Percentiles rank a stretch among this genome's conserved stretches.
Conservation (phyloP, 2,329 filamentous ascomycete species). For the Verticillium klebahnii region DNA sequence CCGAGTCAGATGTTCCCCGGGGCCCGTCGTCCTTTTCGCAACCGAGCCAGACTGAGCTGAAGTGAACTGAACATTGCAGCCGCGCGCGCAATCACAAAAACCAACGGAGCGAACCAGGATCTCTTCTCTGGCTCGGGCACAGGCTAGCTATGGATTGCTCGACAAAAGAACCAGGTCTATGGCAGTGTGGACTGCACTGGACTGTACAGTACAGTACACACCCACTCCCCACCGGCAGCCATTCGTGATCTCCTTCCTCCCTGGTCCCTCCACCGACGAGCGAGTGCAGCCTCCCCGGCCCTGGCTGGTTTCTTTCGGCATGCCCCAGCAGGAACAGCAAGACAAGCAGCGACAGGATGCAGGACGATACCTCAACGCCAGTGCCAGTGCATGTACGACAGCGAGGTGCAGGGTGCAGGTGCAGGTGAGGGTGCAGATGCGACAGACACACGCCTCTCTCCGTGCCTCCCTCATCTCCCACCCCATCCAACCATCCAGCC, state of each 20-base stretch:
- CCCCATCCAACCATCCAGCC: background rate
- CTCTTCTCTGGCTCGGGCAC: background rate
- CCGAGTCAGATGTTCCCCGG: background rate
- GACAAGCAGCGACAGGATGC: background rate
- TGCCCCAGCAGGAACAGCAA: background rate
- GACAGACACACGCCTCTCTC: background rate
- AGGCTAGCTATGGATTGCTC: background rate
- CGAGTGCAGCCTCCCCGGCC: background rate
- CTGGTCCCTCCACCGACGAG: background rate
- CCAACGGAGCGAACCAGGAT: background rate
- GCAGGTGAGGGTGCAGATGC: background rate
- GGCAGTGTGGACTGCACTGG: background rate
- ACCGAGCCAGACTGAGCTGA: background rate
- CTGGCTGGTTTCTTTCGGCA: background rate
- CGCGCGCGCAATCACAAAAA: too few relatives aligned
- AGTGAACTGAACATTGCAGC: background rate
- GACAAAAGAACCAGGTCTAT: background rate
- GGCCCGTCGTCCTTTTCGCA: background rate
- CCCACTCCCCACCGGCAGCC: background rate
- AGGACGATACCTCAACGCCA: background rate
- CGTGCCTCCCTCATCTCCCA: background rate
- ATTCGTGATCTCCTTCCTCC: background rate
- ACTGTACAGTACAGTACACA: background rate
- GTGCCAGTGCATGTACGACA: background rate
- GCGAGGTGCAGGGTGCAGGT: background rate